Evolutionary conservation across 306 rosid genomes (phyloP).

Genomic region (Gleditsia sinensis): DNA sequence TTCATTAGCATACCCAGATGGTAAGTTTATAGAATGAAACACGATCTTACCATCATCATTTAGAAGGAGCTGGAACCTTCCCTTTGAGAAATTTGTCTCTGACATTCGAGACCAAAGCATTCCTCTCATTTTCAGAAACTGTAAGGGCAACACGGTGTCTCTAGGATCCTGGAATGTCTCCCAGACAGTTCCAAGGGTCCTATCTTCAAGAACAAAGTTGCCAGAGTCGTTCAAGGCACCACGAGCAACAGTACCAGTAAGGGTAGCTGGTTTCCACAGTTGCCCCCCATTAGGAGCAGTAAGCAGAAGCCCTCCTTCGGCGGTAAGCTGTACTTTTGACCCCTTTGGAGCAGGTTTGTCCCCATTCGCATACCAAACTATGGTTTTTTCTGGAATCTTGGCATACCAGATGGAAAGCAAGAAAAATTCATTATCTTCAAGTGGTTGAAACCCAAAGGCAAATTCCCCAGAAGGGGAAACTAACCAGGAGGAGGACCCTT

Average conservation of each 20-base stretch:
- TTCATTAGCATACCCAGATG: constrained; percentile 12
- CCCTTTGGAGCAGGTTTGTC: constrained; percentile 36
- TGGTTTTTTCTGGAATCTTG: constrained; percentile 33
- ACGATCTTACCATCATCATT: constrained; percentile 41
- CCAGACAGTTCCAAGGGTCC: constrained; percentile 27
- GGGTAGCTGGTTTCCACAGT: constrained; percentile 26
- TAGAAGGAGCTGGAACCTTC: constrained; percentile 44
- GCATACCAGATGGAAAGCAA: constrained; percentile 57
- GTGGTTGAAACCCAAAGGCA: constrained; percentile 52
- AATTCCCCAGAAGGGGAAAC: constrained; percentile 59
- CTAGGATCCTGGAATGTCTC: constrained; percentile 45
- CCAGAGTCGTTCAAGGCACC: constrained; percentile 45
- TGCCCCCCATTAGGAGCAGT: constrained; percentile 27
- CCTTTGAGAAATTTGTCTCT: constrained; percentile 37
- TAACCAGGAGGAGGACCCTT: constrained; percentile 38
- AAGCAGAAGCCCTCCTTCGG: constrained; percentile 40
- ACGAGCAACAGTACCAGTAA: background rate
- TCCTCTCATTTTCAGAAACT: constrained; percentile 23
- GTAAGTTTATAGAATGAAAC: constrained; percentile 38
- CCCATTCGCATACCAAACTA: constrained; percentile 52
- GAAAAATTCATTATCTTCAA: constrained; percentile 9
- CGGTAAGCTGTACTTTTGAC: constrained; percentile 43
- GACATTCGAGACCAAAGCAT: constrained; percentile 40
- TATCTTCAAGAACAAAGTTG: constrained; percentile 43
- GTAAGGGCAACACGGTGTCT: constrained; percentile 53